Base-by-base conservation (phyloP, 2,329 filamentous ascomycete genomes). In the Boeremia lycopersici region DNA sequence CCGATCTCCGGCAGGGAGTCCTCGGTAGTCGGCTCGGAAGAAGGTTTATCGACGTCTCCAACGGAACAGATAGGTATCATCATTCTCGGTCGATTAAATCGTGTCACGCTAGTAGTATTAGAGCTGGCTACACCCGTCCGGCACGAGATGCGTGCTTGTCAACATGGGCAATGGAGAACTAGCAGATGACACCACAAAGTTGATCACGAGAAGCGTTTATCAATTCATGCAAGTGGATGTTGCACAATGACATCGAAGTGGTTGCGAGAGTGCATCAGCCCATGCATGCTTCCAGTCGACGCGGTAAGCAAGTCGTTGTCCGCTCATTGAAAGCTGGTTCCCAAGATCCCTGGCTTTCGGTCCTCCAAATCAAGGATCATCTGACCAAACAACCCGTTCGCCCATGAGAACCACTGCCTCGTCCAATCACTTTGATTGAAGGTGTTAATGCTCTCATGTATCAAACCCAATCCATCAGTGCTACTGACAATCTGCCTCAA, bases 381-480 rank as follows among this genome's bases (percentile, higher is more conserved):
- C 64, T 81, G 77, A 9, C 79, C 81, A 68, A 79, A 82, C 51
- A 82, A 64, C 10, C 78, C 80, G 61, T 81, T 83, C 30, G 79
- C 80, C 81, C 81, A 82, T 4, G 75, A 77, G 60, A 82, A 81
- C 71, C 80, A 82, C 56, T 80, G 79, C 55, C 81, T 73, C 25
- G 79, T 80, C 74, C 77, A 82, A 53, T 77, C 69, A 13, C 62
- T 74, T 29, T 65, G 64, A 57, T 82, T 78, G 59, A 76, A 81
- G n/a, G 72, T 75, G 57, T 80, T 80, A 57, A 82, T 75, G 52
- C 79, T 82, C 69, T 82, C 80, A 56, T 83, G 81, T 17, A 82
- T 78, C 64, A 82, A 60, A 0, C 81, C 81, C 26, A 81, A 64
- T 4, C 78, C 75, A 63, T 75, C 78, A 5, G 80, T 82, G 38